A percentile compares a stretch with the other conserved stretches of the same genome.
These are phyloP conservation scores for Golubevia sp. DNA, from an alignment of 1,284 basidiomycete species.

Conservation along the genomic window DNA sequence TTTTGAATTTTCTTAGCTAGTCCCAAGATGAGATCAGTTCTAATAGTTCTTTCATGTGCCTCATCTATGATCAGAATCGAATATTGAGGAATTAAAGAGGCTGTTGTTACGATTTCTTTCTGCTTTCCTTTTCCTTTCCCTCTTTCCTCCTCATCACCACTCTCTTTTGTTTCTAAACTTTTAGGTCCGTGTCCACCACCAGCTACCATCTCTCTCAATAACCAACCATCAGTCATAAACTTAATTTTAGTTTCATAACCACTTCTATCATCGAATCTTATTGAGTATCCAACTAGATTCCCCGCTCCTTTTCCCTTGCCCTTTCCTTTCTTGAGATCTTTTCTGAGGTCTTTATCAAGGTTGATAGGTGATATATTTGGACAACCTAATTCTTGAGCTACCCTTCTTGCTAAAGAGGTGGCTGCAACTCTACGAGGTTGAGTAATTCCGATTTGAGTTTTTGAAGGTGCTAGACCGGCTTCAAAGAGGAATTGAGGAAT, in stretches of 20 bases:
- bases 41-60: constrained; percentile 55
- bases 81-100: constrained; percentile 39
- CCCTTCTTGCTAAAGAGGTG: constrained; percentile 51
- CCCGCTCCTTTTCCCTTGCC: background rate
- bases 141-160: background rate
- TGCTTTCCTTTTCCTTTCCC: constrained; percentile 8
- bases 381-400: constrained; percentile 52
- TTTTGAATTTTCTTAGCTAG: constrained; percentile 49
- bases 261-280: constrained; percentile 57
- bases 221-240: constrained; percentile 60
- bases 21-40: constrained; percentile 55
- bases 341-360: background rate
- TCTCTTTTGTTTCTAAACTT: background rate
- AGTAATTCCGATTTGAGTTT: constrained; percentile 45
- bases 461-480: constrained; percentile 28
- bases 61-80: constrained; percentile 57
- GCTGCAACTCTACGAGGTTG: constrained; percentile 57
- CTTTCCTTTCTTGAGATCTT: constrained; percentile 2
- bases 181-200: background rate
- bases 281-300: constrained; percentile 47
- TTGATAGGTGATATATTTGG: constrained; percentile 26
- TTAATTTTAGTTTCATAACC: constrained; percentile 46
- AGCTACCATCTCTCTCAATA: constrained; percentile 53
- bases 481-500: constrained; percentile 25
- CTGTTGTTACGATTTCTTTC: constrained; percentile 2